Conservation (phyloP, 805 yeast genomes). For the Debaryomyces maramus region DNA sequence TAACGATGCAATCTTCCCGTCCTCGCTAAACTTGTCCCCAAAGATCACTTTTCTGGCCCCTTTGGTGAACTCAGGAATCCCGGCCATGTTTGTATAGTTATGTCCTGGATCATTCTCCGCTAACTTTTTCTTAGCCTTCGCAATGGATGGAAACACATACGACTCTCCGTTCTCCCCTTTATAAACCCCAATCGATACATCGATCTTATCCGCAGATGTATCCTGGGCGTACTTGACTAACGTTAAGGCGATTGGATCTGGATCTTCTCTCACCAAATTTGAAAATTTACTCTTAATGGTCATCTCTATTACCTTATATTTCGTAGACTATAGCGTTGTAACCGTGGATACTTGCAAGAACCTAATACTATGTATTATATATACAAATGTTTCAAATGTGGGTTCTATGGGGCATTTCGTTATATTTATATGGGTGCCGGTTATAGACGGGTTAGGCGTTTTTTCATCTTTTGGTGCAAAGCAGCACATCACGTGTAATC, state of each 20-base stretch:
- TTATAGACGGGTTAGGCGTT: not conserved
- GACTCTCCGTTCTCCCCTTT: constrained; percentile 38
- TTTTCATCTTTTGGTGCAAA: not conserved
- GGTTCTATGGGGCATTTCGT: too few relatives aligned
- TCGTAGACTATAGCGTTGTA: not conserved
- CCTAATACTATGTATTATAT: too few relatives aligned
- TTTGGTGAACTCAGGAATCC: constrained; percentile 36
- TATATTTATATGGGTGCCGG: not conserved
- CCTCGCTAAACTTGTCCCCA: constrained; percentile 25
- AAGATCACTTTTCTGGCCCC: constrained; percentile 39
- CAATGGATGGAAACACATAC: constrained; percentile 40
- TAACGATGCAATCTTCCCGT: constrained; percentile 31
- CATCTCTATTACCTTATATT: constrained; percentile 8
- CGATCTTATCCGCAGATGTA: constrained; percentile 33
- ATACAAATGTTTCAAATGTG: too few relatives aligned
- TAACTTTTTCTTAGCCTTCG: constrained; percentile 34
- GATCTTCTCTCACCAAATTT: constrained; percentile 17
- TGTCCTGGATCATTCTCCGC: constrained; percentile 42
- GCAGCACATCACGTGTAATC: too few relatives aligned
- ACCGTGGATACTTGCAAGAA: too few relatives aligned
- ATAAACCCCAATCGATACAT: constrained; percentile 48
- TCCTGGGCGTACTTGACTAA: constrained; percentile 24
- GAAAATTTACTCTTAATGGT: constrained; percentile 19
- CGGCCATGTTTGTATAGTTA: constrained; percentile 43
- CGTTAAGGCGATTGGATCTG: constrained; percentile 31